Evolutionary conservation across 768 basidiomycete species (phyloP).

Genomic region (Tubosaeta sp.): DNA sequence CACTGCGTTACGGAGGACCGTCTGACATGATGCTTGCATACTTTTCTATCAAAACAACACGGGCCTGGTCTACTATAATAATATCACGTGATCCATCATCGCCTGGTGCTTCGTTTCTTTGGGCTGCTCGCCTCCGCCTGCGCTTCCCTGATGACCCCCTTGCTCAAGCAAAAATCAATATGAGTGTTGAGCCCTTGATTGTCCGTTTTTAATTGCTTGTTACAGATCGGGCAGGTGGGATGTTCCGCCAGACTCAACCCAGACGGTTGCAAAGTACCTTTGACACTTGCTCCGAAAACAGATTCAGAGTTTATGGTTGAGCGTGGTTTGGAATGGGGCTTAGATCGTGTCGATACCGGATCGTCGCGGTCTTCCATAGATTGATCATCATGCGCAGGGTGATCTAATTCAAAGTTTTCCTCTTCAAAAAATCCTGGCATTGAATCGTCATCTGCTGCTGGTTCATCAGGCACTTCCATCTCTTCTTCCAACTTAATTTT

Average conservation of each 20-base stretch:
- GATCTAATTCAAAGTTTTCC: constrained; percentile 29
- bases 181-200: constrained; percentile 84
- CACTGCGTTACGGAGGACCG: constrained; percentile 7
- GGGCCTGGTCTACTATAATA: not conserved
- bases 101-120: constrained; percentile 12
- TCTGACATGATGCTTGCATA: constrained; percentile 22
- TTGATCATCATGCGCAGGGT: constrained; percentile 5
- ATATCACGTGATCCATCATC: constrained; percentile 19
- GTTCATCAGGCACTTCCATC: constrained; percentile 16
- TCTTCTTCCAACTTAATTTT: constrained; percentile 32
- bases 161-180: constrained; percentile 84
- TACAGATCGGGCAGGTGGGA: constrained; percentile 73
- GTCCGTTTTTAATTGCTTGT: constrained; percentile 55
- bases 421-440: constrained; percentile 57
- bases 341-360: not conserved
- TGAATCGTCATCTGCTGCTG: constrained; percentile 24
- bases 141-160: constrained; percentile 69
- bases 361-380: constrained; percentile 8
- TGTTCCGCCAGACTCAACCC: constrained; percentile 8
- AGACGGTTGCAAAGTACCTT: constrained; percentile 3
- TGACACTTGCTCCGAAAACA: not conserved
- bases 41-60: constrained; percentile 12
- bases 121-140: constrained; percentile 36
- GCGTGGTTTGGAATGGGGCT: constrained; percentile 12
- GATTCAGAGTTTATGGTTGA: not conserved